phyloP scores from a whole-genome alignment of 129 eudicot species.

The Glebionis coronaria region DNA sequence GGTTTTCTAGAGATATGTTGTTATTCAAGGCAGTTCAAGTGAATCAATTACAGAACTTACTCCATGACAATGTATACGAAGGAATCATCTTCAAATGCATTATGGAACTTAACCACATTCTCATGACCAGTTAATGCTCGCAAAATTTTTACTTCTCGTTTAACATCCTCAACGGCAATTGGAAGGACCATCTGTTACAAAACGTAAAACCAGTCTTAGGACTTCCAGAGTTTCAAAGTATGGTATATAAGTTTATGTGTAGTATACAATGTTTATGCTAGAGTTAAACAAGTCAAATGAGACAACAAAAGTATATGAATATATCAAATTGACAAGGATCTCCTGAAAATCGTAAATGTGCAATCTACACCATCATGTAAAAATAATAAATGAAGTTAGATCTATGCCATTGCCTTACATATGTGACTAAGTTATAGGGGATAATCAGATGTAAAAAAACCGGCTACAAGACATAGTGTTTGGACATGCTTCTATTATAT shows the following conservation, averaged over 20 bases:
- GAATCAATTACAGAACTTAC: slow-evolving; percentile 47
- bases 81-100: slow-evolving; percentile 84
- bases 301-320: background rate
- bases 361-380: background rate
- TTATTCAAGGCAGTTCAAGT: background rate
- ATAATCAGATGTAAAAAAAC: too few species aligned
- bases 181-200: slow-evolving; percentile 84
- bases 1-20: background rate
- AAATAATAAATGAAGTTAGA: background rate
- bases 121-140: slow-evolving; percentile 86
- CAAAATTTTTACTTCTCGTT: slow-evolving; percentile 92
- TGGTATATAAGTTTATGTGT: background rate
- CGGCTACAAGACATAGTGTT: too few species aligned
- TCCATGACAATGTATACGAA: slow-evolving; percentile 93
- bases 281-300: background rate
- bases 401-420: background rate
- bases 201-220: slow-evolving; percentile 1
- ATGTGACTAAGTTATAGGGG: too few species aligned
- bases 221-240: background rate
- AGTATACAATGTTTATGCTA: background rate
- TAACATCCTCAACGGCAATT: slow-evolving; percentile 95
- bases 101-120: slow-evolving; percentile 88
- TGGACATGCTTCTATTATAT: too few species aligned
- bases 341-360: background rate
- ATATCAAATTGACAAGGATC: background rate